Evolutionary conservation across 805 yeast species (phyloP).

Genomic region (Barnettozyma californica): DNA sequence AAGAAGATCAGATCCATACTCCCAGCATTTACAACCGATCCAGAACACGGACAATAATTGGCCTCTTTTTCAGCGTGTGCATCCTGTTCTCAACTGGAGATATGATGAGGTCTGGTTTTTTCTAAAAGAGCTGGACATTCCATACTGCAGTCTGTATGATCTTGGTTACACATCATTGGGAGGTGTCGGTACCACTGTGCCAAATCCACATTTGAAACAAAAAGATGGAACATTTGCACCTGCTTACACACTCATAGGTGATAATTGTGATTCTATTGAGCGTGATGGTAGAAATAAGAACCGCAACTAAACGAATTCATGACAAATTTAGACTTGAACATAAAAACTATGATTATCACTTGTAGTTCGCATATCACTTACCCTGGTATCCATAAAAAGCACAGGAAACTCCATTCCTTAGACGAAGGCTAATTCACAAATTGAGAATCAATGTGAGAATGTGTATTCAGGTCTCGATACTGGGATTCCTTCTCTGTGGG

Average conservation of each 20-base stretch:
- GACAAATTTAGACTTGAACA: not conserved
- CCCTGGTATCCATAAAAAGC: not conserved
- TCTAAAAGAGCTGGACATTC: conserved; percentile 48
- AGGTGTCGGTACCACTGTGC: conserved; percentile 62
- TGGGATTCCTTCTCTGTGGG: no score
- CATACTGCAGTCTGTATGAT: conserved; percentile 75
- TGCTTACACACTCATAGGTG: conserved; percentile 55
- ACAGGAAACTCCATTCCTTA: not conserved
- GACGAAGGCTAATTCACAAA: no score
- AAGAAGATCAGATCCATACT: conserved; percentile 83
- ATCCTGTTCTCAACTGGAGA: conserved; percentile 87
- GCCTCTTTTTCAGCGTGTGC: conserved; percentile 82
- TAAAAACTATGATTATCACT: not conserved
- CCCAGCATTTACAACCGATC: conserved; percentile 48
- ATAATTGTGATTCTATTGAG: conserved; percentile 56
- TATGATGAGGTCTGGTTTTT: conserved; percentile 85
- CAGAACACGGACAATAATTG: conserved; percentile 84
- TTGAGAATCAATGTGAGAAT: no score
- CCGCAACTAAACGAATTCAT: not conserved
- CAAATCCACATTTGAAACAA: conserved; percentile 55
- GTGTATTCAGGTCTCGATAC: no score
- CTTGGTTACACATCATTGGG: conserved; percentile 88
- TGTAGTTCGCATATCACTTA: not conserved
- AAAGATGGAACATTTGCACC: conserved; percentile 35
- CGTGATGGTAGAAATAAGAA: conserved; percentile 33